Evolutionary conservation across 768 basidiomycete genomes (phyloP).

Genomic region (Collybia sp.): DNA sequence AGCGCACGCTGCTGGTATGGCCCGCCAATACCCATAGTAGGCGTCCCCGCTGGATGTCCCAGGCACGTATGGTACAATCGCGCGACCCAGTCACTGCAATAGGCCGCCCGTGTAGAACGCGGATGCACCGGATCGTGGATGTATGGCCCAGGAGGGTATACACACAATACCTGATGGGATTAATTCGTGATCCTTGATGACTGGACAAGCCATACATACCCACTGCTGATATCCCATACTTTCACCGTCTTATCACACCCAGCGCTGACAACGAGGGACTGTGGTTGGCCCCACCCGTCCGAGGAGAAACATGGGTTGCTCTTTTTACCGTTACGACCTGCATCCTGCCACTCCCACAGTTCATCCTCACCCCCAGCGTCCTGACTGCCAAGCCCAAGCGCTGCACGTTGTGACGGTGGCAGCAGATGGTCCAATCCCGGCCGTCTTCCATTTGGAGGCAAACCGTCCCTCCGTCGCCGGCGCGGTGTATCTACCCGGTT

Average conservation of each 20-base stretch:
- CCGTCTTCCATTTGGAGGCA: constrained; percentile 2
- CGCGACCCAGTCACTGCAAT: constrained; percentile 89
- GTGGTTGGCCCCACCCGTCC: constrained; percentile 86
- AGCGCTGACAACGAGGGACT: constrained; percentile 80
- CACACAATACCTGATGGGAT: constrained; percentile 49
- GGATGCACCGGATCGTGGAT: constrained; percentile 88
- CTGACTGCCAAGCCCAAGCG: background rate
- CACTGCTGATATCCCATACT: constrained; percentile 88
- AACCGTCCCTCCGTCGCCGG: no score
- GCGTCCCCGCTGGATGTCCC: constrained; percentile 86
- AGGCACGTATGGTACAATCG: constrained; percentile 82
- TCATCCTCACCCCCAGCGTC: background rate
- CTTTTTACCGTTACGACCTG: constrained; percentile 21
- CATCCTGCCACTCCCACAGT: background rate
- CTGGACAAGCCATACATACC: constrained; percentile 40
- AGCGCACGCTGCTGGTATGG: constrained; percentile 79
- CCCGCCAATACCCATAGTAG: constrained; percentile 65
- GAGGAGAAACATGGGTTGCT: constrained; percentile 62
- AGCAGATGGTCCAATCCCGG: constrained; percentile 1
- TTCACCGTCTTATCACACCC: constrained; percentile 91
- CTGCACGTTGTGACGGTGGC: background rate
- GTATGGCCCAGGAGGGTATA: constrained; percentile 81
- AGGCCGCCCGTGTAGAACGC: constrained; percentile 81
- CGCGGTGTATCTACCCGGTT: background rate
- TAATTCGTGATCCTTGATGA: background rate